Conservation (phyloP, 192 early-diverging fungal species). For the Phycomyces nitens region DNA sequence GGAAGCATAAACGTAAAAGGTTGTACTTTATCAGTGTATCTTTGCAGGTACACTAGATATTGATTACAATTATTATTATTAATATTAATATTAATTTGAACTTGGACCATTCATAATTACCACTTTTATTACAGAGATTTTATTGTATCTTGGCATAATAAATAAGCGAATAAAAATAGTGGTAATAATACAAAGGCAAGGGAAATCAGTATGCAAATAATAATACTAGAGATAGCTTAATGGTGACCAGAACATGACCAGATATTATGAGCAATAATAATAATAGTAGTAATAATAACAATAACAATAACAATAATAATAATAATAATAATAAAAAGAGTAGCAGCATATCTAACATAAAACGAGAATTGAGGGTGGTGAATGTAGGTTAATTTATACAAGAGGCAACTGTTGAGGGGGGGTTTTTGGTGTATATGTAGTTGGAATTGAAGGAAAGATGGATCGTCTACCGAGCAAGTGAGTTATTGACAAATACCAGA, state of each 20-base stretch:
- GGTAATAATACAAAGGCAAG: neutral
- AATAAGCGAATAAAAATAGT: neutral
- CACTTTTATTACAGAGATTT: too few relatives aligned
- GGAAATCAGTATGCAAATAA: neutral
- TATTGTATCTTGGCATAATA: neutral
- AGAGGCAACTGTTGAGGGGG: too few relatives aligned
- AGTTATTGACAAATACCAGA: neutral
- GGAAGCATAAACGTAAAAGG: too few relatives aligned
- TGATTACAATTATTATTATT: too few relatives aligned
- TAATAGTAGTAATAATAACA: too few relatives aligned
- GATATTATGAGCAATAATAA: neutral
- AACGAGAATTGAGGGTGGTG: neutral
- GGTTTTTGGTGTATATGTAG: neutral
- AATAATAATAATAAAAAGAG: neutral
- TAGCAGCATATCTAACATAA: neutral
- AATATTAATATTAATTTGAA: too few relatives aligned
- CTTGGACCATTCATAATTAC: too few relatives aligned
- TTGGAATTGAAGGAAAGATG: neutral
- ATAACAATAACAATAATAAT: neutral
- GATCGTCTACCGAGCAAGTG: neutral
- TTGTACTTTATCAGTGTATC: too few relatives aligned
- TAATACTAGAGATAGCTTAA: neutral
- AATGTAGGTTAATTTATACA: too few relatives aligned
- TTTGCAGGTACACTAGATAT: too few relatives aligned
- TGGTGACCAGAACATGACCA: too few relatives aligned